A percentile compares a stretch with the other conserved stretches of the same genome.
These are phyloP conservation scores for Yamadazyma songkhlaensis DNA, from an alignment of 1,139 yeast species.

Conservation along the genomic window DNA sequence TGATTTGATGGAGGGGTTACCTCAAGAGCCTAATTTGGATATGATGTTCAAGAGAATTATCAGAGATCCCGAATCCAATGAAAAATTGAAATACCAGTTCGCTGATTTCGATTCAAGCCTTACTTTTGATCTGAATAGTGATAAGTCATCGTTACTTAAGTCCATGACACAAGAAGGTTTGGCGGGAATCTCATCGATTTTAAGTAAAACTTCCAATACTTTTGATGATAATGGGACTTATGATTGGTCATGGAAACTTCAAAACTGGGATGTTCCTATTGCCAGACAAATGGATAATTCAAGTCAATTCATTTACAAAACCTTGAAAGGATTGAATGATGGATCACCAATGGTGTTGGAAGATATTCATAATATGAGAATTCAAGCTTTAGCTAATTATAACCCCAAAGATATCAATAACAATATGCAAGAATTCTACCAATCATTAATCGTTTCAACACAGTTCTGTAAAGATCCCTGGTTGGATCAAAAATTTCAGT, in stretches of 20 bases:
- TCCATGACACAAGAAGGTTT: constrained; percentile 47
- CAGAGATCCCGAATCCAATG: constrained; percentile 31
- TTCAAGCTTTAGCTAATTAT: neutral
- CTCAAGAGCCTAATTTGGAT: constrained; percentile 51
- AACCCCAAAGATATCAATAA: constrained; percentile 4
- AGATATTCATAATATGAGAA: constrained; percentile 1
- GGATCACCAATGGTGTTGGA: neutral
- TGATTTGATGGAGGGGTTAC: constrained; percentile 64
- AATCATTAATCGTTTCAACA: neutral
- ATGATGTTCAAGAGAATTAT: constrained; percentile 47
- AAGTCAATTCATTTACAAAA: constrained; percentile 45
- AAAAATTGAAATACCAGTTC: constrained; percentile 50
- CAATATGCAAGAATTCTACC: constrained; percentile 2
- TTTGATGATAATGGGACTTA: constrained; percentile 12
- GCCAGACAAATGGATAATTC: constrained; percentile 28
- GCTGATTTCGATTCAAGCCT: constrained; percentile 52
- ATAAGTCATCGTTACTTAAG: constrained; percentile 18
- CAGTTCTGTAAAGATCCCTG: constrained; percentile 1
- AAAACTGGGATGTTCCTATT: constrained; percentile 65
- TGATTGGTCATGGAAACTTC: constrained; percentile 70
- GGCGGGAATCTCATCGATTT: constrained; percentile 45
- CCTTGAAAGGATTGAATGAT: constrained; percentile 40
- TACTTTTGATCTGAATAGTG: constrained; percentile 15
- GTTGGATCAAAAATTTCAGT: neutral
- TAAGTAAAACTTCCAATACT: constrained; percentile 13